Base-by-base conservation (phyloP, 2,329 filamentous ascomycete species). In the Monosporascus sp. region DNA sequence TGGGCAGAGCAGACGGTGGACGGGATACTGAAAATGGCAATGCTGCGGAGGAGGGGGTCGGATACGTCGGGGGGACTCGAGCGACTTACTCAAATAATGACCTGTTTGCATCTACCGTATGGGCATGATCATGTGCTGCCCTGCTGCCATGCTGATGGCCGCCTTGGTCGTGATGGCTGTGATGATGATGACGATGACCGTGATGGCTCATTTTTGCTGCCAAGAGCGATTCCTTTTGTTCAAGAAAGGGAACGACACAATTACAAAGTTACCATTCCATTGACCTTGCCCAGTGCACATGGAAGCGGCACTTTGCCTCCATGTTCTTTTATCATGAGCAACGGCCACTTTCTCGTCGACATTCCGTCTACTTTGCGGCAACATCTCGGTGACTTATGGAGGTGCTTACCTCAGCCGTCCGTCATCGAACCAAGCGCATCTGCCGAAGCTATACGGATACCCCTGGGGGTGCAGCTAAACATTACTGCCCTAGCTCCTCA, bases 1-100 rank as follows among this genome's bases (percentile, higher is more conserved):
- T n/a, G 18, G 38, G 18, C 38, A 6, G 38, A 41, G 38, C 31
- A 11, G 31, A 35, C 31, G 31, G 31, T 5, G 31, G 9, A 2
- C 38, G 18, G 17, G 17, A 41, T 41, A 11, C 38, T 17, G 17
- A 9, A 41, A 41, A 41, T 20, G 38, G 38, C 5, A 41, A 14
- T 41, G 38, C 9, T 8, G 18, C 9, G 9, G 38, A 43, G 11
- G 2, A 24, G n/a, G 39, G 38, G n/a, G n/a, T n/a, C 5, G 39
- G 39, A 20, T 6, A 43, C 1, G 4, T 14, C 39, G 9, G 18
- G n/a, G 5, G 18, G 14, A 11, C n/a, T 9, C 8, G 18, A 14
- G 39, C 27, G 43, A 56, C 60, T 55, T 47, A 62, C 60, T 62
- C 57, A 50, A 62, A 62, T 27, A 54, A 52, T 9, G 51, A 51